Evolutionary conservation across 2,329 filamentous ascomycete species (phyloP).

Genomic region (Fusarium mundagurra): DNA sequence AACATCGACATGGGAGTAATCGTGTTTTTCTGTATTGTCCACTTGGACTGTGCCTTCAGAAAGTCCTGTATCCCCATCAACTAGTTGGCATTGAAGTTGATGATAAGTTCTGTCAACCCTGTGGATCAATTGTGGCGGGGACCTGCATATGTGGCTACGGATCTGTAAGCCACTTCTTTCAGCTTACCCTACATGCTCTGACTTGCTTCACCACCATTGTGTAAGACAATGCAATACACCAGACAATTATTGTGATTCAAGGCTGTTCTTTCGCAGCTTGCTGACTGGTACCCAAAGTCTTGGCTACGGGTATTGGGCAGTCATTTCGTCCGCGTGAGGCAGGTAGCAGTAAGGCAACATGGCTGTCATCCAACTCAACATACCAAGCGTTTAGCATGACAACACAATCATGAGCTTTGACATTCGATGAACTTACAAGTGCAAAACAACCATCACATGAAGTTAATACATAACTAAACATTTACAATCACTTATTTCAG

Average conservation of each 20-base stretch:
- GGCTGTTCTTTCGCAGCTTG: neutral
- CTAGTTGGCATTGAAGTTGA: slow-evolving; percentile 32
- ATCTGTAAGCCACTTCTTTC: slow-evolving; percentile 20
- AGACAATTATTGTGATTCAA: neutral
- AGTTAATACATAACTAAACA: neutral
- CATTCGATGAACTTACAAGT: neutral
- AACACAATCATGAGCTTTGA: slow-evolving; percentile 12
- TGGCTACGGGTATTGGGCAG: neutral
- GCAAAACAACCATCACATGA: neutral
- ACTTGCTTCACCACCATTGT: neutral
- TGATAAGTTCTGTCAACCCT: slow-evolving; percentile 39
- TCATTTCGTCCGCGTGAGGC: neutral
- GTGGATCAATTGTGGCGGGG: slow-evolving; percentile 39
- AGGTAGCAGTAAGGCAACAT: neutral
- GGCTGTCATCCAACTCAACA: neutral
- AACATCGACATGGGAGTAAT: neutral
- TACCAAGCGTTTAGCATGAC: neutral
- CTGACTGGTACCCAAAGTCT: neutral
- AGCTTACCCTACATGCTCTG: neutral
- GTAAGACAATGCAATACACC: neutral
- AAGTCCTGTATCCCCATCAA: slow-evolving; percentile 20
- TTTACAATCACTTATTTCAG: neutral
- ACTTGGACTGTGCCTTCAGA: slow-evolving; percentile 25
- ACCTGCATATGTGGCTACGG: slow-evolving; percentile 24
- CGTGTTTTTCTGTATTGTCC: slow-evolving; percentile 4